Evolutionary conservation across 2,329 filamentous ascomycete genomes (phyloP), one percentile per base, ranked within the genome.

Genomic region (Xylaria sp.): DNA sequence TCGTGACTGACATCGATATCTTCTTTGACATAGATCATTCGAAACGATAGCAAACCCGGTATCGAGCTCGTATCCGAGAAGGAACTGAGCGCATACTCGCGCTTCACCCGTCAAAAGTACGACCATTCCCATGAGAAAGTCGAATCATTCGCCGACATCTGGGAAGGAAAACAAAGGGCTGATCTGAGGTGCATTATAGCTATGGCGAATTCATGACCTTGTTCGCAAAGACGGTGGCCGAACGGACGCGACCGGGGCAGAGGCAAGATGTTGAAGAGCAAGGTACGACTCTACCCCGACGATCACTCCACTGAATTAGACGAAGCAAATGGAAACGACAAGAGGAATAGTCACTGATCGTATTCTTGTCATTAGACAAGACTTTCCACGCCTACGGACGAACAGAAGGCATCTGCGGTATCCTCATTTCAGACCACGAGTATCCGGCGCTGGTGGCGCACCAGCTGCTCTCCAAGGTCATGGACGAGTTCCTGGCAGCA

Each of bases 261-360:
- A 87, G 93, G 79, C 92, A 97, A 81, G 93, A 94, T 79, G 90
- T 97, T 65, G 92, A 97, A 82, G 90, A 96, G 81, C 89, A 94
- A 84, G 89, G 90, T 90, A 83, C 72, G 79, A 71, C 55, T 64
- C 55, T 31, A 43, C 10, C 46, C 28, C 33, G 64, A 56, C 66
- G 25, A n/a, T 51, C 33, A 20, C n/a, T 31, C 57, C 18, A 25
- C 25, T 18, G 23, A 39, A 56, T 56, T 25, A 43, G 51, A 62
- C 57, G 66, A 62, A 56, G 62, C 55, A 31, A 55, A 49, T 20
- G 33, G 43, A 64, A 49, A 18, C 41, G 46, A 31, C 31, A 18
- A 18, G 41, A 57, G 39, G 48, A 62, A 46, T 41, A 60, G 58
- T 49, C 52, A 39, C 72, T 64, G 66, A 73, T 64, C 18, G 68